Conservation (phyloP, 2,329 filamentous ascomycete genomes). For the Botrytis fabae region DNA sequence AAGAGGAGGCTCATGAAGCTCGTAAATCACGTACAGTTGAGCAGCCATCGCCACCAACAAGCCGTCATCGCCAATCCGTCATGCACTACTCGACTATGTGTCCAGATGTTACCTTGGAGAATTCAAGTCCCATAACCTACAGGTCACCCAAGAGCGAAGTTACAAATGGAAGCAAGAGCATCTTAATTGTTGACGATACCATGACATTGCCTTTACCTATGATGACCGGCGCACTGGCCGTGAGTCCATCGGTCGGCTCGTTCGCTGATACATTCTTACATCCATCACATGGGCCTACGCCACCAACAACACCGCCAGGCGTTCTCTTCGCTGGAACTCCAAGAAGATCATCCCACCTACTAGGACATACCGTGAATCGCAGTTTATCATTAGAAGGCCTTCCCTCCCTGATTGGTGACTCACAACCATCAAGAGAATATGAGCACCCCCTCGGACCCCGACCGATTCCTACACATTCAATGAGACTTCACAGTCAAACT, state of each 20-base stretch:
- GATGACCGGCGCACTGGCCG: constrained; percentile 49
- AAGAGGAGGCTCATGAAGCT: constrained; percentile 48
- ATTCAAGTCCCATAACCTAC: constrained; percentile 23
- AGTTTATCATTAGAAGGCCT: constrained; percentile 41
- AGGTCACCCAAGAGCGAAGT: constrained; percentile 34
- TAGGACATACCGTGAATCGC: constrained; percentile 44
- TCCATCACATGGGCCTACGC: constrained; percentile 55
- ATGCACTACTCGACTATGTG: constrained; percentile 35
- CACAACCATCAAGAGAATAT: constrained; percentile 31
- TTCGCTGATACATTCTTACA: constrained; percentile 55
- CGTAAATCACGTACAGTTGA: constrained; percentile 29
- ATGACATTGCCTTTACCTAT: constrained; percentile 43
- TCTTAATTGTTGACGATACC: constrained; percentile 71
- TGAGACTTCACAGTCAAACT: constrained; percentile 30
- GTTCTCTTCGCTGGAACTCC: constrained; percentile 46
- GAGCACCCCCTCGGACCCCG: constrained; percentile 33
- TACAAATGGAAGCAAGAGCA: constrained; percentile 83
- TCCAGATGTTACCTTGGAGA: constrained; percentile 34
- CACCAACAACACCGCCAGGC: constrained; percentile 61
- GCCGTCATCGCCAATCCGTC: constrained; percentile 27
- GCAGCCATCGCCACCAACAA: constrained; percentile 29
- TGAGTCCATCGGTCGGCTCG: constrained; percentile 52
- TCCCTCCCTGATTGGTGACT: constrained; percentile 36
- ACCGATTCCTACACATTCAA: constrained; percentile 29
- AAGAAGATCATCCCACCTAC: constrained; percentile 56